Evolutionary conservation across 768 basidiomycete species (phyloP).

Genomic region (Termitomyces sp.): DNA sequence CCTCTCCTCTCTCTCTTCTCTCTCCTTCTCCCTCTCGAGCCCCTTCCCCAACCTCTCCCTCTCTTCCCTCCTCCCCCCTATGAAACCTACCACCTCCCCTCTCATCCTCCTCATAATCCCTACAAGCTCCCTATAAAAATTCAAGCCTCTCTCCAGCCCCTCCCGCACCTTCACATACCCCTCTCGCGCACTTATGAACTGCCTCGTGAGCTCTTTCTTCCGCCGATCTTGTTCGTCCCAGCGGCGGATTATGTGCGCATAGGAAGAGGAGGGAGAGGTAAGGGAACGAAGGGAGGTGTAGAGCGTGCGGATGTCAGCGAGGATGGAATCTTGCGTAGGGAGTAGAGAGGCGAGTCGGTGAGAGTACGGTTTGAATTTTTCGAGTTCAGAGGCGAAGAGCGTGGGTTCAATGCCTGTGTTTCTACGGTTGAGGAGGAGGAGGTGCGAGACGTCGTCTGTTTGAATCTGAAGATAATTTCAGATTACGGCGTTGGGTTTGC

Average conservation of each 20-base stretch:
- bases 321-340: conserved; percentile 62
- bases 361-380: conserved; percentile 93
- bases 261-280: conserved; percentile 43
- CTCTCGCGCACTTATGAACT: conserved; percentile 74
- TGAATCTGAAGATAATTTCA: conserved; percentile 58
- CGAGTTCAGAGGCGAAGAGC: conserved; percentile 88
- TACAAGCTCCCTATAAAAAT: conserved; percentile 81
- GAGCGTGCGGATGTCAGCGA: conserved; percentile 70
- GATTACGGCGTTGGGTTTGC: neutral
- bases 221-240: neutral
- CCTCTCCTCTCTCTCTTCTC: conserved; percentile 40
- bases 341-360: conserved; percentile 74
- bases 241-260: neutral
- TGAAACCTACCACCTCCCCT: conserved; percentile 54
- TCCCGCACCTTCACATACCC: conserved; percentile 83
- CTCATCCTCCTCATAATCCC: conserved; percentile 56
- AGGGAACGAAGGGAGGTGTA: conserved; percentile 73
- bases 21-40: conserved; percentile 65
- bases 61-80: conserved; percentile 60
- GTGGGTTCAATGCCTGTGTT: conserved; percentile 79
- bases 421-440: conserved; percentile 86
- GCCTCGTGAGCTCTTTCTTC: conserved; percentile 28
- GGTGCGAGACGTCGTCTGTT: conserved; percentile 93
- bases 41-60: conserved; percentile 62
- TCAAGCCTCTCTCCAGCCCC: conserved; percentile 80